Evolutionary conservation across 208 protist species (phyloP).

Genomic region (Wallacemonas sp.): DNA sequence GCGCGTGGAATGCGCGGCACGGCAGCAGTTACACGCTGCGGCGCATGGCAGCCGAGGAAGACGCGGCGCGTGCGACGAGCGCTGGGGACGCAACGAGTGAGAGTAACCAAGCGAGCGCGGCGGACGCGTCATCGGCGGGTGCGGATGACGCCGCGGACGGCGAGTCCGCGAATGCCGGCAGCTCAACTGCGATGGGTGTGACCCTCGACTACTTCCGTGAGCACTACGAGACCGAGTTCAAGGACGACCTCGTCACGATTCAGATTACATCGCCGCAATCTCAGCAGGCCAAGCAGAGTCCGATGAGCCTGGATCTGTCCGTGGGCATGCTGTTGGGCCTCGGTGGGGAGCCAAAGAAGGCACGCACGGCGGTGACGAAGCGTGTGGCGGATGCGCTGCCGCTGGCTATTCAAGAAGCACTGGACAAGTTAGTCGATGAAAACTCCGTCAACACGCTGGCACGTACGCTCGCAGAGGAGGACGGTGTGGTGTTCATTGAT

Average conservation of each 20-base stretch:
- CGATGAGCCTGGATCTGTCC: conserved; percentile 49
- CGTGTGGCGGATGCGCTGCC: conserved; percentile 78
- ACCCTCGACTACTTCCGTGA: conserved; percentile 82
- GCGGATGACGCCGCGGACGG: conserved; percentile 4
- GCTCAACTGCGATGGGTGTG: conserved; percentile 18
- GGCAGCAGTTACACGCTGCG: conserved; percentile 13
- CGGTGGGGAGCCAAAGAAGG: conserved; percentile 37
- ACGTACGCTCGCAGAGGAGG: conserved; percentile 83
- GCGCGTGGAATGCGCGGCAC: conserved; percentile 53
- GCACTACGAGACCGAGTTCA: conserved; percentile 73
- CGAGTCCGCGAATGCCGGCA: neutral
- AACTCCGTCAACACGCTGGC: conserved; percentile 85
- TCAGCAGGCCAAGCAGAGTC: conserved; percentile 31
- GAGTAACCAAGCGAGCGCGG: neutral
- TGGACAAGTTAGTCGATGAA: conserved; percentile 91
- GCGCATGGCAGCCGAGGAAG: conserved; percentile 13
- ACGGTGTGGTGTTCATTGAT: conserved; percentile 98
- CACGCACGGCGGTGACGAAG: conserved; percentile 65
- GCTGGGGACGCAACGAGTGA: too few species aligned
- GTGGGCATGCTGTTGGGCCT: conserved; percentile 71
- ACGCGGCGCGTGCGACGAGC: conserved; percentile 5
- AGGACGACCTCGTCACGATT: conserved; percentile 77
- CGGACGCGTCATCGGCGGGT: neutral
- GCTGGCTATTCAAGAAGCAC: conserved; percentile 81
- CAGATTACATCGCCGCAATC: conserved; percentile 57